Conservation (phyloP, 768 basidiomycete species). For the Auriscalpium microsporum region DNA sequence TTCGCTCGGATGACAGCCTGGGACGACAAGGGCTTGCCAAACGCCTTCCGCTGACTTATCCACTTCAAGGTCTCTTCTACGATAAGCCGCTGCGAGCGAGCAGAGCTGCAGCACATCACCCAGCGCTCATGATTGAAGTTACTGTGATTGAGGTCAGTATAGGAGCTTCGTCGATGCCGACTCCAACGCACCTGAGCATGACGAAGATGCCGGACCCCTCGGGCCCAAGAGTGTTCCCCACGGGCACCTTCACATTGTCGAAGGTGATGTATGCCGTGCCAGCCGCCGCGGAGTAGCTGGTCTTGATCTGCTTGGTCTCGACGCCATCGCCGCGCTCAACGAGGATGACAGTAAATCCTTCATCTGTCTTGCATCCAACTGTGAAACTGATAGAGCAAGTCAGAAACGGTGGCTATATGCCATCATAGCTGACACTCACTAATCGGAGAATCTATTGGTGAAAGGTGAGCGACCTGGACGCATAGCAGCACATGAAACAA, state of each 20-base stretch:
- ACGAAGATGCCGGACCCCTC: constrained; percentile 69
- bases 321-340: constrained; percentile 78
- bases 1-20: constrained; percentile 86
- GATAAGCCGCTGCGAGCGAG: constrained; percentile 52
- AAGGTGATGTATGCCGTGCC: constrained; percentile 83
- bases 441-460: constrained; percentile 31
- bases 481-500: neutral
- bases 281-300: constrained; percentile 80
- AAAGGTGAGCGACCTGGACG: neutral
- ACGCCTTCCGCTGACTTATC: constrained; percentile 83
- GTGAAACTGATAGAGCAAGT: constrained; percentile 42
- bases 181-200: constrained; percentile 36
- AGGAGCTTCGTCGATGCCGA: constrained; percentile 17
- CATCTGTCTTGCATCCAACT: constrained; percentile 63
- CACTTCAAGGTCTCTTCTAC: constrained; percentile 90
- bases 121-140: constrained; percentile 96
- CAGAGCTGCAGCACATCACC: constrained; percentile 78
- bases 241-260: constrained; percentile 78
- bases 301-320: constrained; percentile 81
- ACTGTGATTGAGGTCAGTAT: constrained; percentile 26
- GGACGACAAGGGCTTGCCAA: constrained; percentile 77
- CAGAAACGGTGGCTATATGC: constrained; percentile 1
- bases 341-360: constrained; percentile 78
- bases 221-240: constrained; percentile 77
- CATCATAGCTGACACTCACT: constrained; percentile 12